Percentiles rank a stretch among this genome's conserved stretches.
Conservation (phyloP, 1,284 basidiomycete species). For the Puccinia novopanici region DNA sequence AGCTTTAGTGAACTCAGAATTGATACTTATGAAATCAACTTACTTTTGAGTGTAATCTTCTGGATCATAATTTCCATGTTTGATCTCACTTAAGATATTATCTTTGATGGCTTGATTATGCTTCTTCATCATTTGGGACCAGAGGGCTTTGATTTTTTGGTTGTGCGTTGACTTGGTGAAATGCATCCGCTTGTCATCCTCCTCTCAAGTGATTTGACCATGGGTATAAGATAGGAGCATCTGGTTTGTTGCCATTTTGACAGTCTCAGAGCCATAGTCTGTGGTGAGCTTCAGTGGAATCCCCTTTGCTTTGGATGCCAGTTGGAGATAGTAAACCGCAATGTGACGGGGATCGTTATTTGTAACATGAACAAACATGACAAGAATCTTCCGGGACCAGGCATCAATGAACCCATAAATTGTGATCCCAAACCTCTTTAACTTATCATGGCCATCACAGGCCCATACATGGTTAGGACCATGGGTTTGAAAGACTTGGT, state of each 20-base stretch:
- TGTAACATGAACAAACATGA: not conserved
- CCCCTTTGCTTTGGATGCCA: not conserved
- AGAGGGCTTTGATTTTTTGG: not conserved
- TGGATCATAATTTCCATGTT: too few relatives aligned
- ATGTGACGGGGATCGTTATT: constrained; percentile 11
- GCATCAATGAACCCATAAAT: constrained; percentile 1
- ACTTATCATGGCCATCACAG: constrained; percentile 22
- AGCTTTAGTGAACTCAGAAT: not conserved
- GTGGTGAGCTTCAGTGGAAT: not conserved
- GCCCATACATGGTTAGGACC: too few relatives aligned
- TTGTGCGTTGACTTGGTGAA: not conserved
- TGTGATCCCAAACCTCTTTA: not conserved
- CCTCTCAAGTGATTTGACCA: not conserved
- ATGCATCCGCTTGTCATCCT: too few relatives aligned
- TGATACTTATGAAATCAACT: not conserved
- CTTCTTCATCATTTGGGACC: constrained; percentile 15
- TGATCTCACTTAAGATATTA: too few relatives aligned
- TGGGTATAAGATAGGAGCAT: not conserved
- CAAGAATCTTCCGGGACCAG: not conserved
- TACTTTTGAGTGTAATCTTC: too few relatives aligned
- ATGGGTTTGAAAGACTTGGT: not conserved
- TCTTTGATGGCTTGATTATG: too few relatives aligned
- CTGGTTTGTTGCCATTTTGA: not conserved
- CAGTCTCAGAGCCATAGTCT: constrained; percentile 16
- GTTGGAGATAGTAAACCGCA: not conserved